These are phyloP conservation scores for Crithidia bombi DNA, from an alignment of 208 protist species.

Conservation along the genomic window DNA sequence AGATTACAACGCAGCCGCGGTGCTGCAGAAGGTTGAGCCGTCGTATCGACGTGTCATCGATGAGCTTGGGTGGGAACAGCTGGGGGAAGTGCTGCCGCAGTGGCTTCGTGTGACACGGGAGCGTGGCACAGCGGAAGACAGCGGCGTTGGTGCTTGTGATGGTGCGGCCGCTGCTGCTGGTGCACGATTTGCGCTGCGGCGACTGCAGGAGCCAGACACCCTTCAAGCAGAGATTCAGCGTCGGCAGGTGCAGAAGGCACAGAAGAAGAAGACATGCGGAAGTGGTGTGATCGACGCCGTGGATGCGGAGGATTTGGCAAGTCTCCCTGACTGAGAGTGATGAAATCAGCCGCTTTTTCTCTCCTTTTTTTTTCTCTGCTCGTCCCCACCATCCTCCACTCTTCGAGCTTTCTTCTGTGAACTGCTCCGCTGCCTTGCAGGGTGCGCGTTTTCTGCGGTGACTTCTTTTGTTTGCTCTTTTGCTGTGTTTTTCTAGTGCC, in stretches of 20 bases:
- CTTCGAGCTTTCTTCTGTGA: not conserved
- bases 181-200: conserved; percentile 8
- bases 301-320: conserved; percentile 14
- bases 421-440: too few relatives aligned
- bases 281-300: conserved; percentile 2
- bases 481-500: too few relatives aligned
- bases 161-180: not conserved
- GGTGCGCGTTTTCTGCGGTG: too few relatives aligned
- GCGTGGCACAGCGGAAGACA: conserved; percentile 5
- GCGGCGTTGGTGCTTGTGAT: not conserved
- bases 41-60: conserved; percentile 39
- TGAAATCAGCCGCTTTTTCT: not conserved
- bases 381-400: too few relatives aligned
- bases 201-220: conserved; percentile 17
- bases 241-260: not conserved
- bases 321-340: not conserved
- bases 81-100: conserved; percentile 50
- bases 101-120: conserved; percentile 50
- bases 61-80: conserved; percentile 42
- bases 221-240: conserved; percentile 20
- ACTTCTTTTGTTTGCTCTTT: too few relatives aligned
- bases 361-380: not conserved
- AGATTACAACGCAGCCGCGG: conserved; percentile 23
- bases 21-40: conserved; percentile 46
- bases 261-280: conserved; percentile 1